These are phyloP conservation scores for Coniochaeta hoffmannii DNA, from an alignment of 2,329 filamentous ascomycete genomes.

Conservation along the genomic window DNA sequence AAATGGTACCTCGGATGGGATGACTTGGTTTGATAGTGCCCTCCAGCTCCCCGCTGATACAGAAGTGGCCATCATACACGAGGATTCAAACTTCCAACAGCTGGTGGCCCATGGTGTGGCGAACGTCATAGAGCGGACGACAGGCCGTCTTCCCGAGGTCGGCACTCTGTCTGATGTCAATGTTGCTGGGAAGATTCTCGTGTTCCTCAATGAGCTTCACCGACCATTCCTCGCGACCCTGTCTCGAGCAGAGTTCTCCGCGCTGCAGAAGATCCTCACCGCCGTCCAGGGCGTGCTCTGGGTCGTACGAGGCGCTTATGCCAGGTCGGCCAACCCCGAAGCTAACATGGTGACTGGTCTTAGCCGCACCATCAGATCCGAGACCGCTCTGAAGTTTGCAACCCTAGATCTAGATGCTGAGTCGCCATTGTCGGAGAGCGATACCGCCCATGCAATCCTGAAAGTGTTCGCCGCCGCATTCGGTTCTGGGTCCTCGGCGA, in stretches of 20 bases:
- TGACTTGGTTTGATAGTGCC: neutral
- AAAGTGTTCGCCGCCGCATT: constrained; percentile 29
- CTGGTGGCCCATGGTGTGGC: constrained; percentile 25
- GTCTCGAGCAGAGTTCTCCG: constrained; percentile 27
- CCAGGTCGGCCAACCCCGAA: constrained; percentile 26
- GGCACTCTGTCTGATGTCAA: constrained; percentile 21
- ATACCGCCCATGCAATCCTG: constrained; percentile 16
- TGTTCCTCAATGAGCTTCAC: constrained; percentile 38
- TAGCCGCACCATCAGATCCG: constrained; percentile 37
- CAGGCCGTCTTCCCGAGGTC: constrained; percentile 23
- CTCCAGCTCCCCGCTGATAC: constrained; percentile 15
- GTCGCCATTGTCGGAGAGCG: constrained; percentile 13
- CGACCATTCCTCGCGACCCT: constrained; percentile 33
- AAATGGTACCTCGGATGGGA: constrained; percentile 2
- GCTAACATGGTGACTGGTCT: constrained; percentile 38
- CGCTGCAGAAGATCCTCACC: constrained; percentile 27
- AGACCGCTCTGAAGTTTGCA: constrained; percentile 34
- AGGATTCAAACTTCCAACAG: constrained; percentile 22
- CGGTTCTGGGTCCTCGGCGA: constrained; percentile 19
- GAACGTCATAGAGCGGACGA: constrained; percentile 22
- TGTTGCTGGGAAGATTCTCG: constrained; percentile 27
- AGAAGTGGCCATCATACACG: constrained; percentile 30
- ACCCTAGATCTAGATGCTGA: constrained; percentile 36
- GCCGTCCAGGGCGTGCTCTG: constrained; percentile 28
- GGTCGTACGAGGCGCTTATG: constrained; percentile 31